Percentiles rank a stretch among this genome's conserved stretches.
phyloP scores from a whole-genome alignment of 306 rosid species.

The Fragaria ananassa region DNA sequence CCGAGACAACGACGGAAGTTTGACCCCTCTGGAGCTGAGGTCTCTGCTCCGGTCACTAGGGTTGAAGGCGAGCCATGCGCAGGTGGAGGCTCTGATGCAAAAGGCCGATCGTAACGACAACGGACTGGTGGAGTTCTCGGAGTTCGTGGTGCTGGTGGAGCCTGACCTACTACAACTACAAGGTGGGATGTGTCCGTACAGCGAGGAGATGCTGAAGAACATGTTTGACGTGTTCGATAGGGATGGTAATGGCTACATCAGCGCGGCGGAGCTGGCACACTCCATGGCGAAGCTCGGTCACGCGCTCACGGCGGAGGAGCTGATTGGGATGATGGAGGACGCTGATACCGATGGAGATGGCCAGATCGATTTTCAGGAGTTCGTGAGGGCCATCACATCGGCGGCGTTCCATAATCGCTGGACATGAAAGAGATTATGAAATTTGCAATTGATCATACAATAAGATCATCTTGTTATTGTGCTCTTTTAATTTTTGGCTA shows the following conservation, averaged over 20 bases:
- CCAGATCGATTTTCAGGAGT: conserved; percentile 52
- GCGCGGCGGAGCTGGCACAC: conserved; percentile 66
- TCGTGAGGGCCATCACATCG: conserved; percentile 48
- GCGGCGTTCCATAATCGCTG: conserved; percentile 66
- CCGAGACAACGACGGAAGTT: conserved; percentile 56
- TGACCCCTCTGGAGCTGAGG: conserved; percentile 53
- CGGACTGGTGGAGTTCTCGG: conserved; percentile 58
- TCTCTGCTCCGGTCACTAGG: conserved; percentile 59
- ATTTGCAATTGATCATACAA: not conserved
- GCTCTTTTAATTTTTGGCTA: not conserved
- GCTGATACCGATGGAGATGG: conserved; percentile 67
- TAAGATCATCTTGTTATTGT: not conserved
- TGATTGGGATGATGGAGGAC: conserved; percentile 64
- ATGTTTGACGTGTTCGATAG: conserved; percentile 55
- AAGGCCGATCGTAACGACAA: conserved; percentile 54
- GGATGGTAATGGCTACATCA: conserved; percentile 60
- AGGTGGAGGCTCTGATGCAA: conserved; percentile 40
- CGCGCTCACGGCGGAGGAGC: conserved; percentile 55
- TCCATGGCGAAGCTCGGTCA: conserved; percentile 72
- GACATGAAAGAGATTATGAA: conserved; percentile 7
- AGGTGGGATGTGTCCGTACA: conserved; percentile 47
- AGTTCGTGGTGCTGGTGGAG: conserved; percentile 54
- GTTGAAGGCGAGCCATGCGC: conserved; percentile 49
- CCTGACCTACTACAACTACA: conserved; percentile 36
- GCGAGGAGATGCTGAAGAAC: conserved; percentile 45